A percentile compares a stretch with the other conserved stretches of the same genome.
Conservation (phyloP, 1,284 basidiomycete species). For the Malassezia dermatis region DNA sequence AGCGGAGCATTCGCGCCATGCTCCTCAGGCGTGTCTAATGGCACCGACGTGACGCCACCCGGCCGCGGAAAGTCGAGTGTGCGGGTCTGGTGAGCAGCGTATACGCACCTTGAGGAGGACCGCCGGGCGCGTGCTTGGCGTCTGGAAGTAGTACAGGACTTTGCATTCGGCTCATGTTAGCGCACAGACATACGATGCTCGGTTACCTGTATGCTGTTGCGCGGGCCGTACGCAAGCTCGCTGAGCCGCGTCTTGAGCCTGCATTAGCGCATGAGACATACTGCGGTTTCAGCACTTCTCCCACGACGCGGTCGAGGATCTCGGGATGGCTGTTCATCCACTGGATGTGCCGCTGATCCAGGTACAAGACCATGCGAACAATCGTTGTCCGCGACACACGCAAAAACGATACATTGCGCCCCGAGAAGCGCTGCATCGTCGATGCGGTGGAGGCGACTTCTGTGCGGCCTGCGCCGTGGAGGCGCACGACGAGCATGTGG, state of each 20-base stretch:
- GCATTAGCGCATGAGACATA: neutral
- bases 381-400: conserved; percentile 47
- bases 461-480: neutral
- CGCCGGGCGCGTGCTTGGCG: conserved; percentile 43
- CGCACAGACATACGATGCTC: neutral
- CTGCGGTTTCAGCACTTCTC: conserved; percentile 8
- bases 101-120: conserved; percentile 46
- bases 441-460: neutral
- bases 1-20: neutral
- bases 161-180: conserved; percentile 28
- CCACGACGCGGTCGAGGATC: conserved; percentile 18
- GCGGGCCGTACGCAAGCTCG: neutral
- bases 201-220: conserved; percentile 28
- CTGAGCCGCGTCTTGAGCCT: conserved; percentile 13
- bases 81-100: neutral
- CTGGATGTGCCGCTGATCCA: conserved; percentile 47
- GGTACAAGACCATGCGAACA: conserved; percentile 48
- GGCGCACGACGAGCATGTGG: neutral
- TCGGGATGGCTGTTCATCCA: conserved; percentile 47
- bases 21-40: neutral
- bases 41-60: neutral
- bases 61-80: conserved; percentile 7
- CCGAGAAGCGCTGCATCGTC: conserved; percentile 23
- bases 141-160: conserved; percentile 49
- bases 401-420: conserved; percentile 48